Evolutionary conservation across 768 basidiomycete genomes (phyloP), one percentile per base, ranked within the genome.

Genomic region (Antrodiella citrinella): DNA sequence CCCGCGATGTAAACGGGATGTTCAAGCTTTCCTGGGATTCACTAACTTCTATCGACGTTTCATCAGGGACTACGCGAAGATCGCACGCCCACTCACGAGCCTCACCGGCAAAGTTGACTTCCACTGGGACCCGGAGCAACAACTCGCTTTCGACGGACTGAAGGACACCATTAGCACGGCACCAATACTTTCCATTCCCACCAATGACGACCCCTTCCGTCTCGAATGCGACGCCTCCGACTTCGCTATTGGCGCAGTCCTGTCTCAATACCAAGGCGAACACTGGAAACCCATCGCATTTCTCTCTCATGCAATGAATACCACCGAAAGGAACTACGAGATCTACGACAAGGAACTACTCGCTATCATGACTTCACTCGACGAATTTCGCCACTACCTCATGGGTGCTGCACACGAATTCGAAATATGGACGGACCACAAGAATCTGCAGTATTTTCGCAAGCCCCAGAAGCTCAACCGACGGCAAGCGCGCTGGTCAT

Each of bases 321-420:
- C 54, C 0, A 62, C 64, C 0, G 66, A 77, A 52, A 40, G 52
- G 4, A 68, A 69, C 53, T 68, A 67, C 51, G 59, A 68, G 12
- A 65, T 68, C 46, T 65, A 72, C 56, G 56, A 72, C 48, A 67
- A 66, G 46, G 72, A 73, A 53, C 47, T 72, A 1, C 57, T 71
- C 0, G 68, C 68, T 0, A 62, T 72, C 13, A 63, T 72, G 10
- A 22, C 52, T 3, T 56, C 62, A 0, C 47, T 65, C 4, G 51
- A 57, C 10, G 51, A 55, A 13, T 66, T 60, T 61, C 38, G 59
- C 0, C 61, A 63, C 11, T 65, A 57, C 50, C 35, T 51, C 44
- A 18, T 44, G n/a, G 50, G 44, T 2, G 13, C 44, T 5, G 10
- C 2, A 10, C 44, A 13, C 4, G 13, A 45, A 20, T 51, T 67